Conservation (phyloP, 768 basidiomycete species). For the Boletus rex-veris region DNA sequence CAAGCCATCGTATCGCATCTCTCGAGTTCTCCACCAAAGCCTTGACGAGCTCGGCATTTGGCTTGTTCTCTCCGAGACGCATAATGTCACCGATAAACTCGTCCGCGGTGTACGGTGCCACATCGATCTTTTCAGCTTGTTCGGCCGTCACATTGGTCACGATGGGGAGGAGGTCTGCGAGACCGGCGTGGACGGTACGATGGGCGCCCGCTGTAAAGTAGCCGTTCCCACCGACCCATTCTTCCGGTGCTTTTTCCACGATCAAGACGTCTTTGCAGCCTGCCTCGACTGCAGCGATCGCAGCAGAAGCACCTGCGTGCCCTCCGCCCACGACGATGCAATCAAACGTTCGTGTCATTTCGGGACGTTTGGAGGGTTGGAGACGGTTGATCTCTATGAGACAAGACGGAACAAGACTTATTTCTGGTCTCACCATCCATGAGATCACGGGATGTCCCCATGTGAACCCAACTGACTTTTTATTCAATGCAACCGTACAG, state of each 20-base stretch:
- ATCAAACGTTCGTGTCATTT: slow-evolving; percentile 36
- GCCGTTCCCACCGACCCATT: slow-evolving; percentile 69
- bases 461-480: background rate
- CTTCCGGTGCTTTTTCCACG: slow-evolving; percentile 59
- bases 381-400: background rate
- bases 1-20: slow-evolving; percentile 56
- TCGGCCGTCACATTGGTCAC: slow-evolving; percentile 46
- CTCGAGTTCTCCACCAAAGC: slow-evolving; percentile 55
- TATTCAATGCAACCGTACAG: background rate
- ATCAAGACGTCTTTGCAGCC: slow-evolving; percentile 61
- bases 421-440: background rate
- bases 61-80: slow-evolving; percentile 50
- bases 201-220: slow-evolving; percentile 71
- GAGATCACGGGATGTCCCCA: background rate
- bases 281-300: slow-evolving; percentile 54
- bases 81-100: slow-evolving; percentile 58
- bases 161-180: slow-evolving; percentile 56
- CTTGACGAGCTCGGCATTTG: slow-evolving; percentile 47
- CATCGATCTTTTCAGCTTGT: slow-evolving; percentile 46
- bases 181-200: slow-evolving; percentile 59
- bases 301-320: slow-evolving; percentile 65
- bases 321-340: slow-evolving; percentile 65
- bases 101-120: slow-evolving; percentile 54
- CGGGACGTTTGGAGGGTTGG: background rate
- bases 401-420: background rate